Percentiles rank a stretch among this genome's conserved stretches.
phyloP scores from a whole-genome alignment of 306 rosid genomes.

The Potentilla sterilis region DNA sequence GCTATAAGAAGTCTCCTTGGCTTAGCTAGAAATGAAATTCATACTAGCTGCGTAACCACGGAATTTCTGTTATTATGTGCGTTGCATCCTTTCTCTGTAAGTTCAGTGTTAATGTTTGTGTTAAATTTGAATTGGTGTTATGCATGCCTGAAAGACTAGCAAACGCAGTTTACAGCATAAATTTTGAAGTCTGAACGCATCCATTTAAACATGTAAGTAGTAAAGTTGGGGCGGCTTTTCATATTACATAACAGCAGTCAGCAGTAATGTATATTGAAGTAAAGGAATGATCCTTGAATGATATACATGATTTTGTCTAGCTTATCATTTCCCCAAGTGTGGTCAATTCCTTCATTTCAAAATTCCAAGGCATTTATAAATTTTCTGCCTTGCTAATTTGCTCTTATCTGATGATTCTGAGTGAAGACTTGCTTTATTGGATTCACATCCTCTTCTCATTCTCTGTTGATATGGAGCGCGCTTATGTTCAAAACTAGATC shows the following conservation, averaged over 20 bases:
- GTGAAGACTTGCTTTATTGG: background rate
- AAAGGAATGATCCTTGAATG: background rate
- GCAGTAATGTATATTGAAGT: background rate
- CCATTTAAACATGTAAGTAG: too few relatives aligned
- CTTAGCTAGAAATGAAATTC: background rate
- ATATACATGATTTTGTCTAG: background rate
- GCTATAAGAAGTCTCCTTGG: background rate
- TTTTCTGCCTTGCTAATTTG: too few relatives aligned
- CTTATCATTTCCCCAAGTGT: too few relatives aligned
- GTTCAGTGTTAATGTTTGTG: background rate
- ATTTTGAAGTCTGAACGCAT: background rate
- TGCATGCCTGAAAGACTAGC: background rate
- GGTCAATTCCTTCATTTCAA: too few relatives aligned
- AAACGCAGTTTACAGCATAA: background rate
- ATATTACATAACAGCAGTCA: background rate
- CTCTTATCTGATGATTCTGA: background rate
- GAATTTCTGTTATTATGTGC: background rate
- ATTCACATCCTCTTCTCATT: too few relatives aligned
- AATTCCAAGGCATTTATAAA: too few relatives aligned
- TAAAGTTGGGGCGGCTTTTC: background rate
- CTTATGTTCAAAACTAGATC: background rate
- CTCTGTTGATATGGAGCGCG: background rate
- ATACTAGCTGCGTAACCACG: background rate
- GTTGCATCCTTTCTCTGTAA: background rate
- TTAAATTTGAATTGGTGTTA: background rate